Evolutionary conservation across 306 rosid genomes (phyloP), one percentile per base, ranked within the genome.

Genomic region (Oxytropis ochrocephala): DNA sequence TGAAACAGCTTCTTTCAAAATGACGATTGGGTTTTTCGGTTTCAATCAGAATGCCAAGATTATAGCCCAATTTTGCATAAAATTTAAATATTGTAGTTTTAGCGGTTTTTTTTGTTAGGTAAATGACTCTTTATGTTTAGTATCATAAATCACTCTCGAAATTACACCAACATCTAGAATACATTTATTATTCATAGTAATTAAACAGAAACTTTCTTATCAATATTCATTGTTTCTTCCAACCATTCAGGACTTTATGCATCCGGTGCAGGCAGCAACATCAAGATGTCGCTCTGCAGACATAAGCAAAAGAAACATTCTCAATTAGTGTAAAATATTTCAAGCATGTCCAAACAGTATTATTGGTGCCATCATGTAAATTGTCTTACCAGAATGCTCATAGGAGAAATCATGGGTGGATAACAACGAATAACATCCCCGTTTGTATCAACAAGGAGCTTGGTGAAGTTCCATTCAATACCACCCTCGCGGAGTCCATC

Each of bases 371-470:
- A 54, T 39, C 29, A 56, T 13, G 14, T 33, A 19, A 68, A 47
- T 46, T 8, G 70, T 49, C 43, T 53, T 72, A 94, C 99, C 95
- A 91, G 96, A 62, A 94, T 91, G 88, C 88, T 84, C 27, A 94
- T 95, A 13, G 99, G 99, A 62, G 97, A 84, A 51, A 95, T 94
- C 18, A 96, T 94, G 5, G 99, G 99, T 17, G 96, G 96, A 74
- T 94, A 94, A 21, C 99, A 97, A 6, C 91, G 91, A 30, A 88
- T 89, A 14, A 94, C 96, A 9, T 91, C 79, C 38, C 99, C 99
- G 0, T 91, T 87, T 82, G 91, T 88, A 77, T 91, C 89, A 54
- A 94, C 87, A 60, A 94, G 89, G 82, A 94, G 91, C 76, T 94
- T 94, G 63, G 97, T 70, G 67, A 91, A 94, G 87, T 94, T 94